A percentile compares a stretch with the other conserved stretches of the same genome.
These are phyloP conservation scores for Mycena belliarum DNA, from an alignment of 768 basidiomycete species.

Conservation along the genomic window DNA sequence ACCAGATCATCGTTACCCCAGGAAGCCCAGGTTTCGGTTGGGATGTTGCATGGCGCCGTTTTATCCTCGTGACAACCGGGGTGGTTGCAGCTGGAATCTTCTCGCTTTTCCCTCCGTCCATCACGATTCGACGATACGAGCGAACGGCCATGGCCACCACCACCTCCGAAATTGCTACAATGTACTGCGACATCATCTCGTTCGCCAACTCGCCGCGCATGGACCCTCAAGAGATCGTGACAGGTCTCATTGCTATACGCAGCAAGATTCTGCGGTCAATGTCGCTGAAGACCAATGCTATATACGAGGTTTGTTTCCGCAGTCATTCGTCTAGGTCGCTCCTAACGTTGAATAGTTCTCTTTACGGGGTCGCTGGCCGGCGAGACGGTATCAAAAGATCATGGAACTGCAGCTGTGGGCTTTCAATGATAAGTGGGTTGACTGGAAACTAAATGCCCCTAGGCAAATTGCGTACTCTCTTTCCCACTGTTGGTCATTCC, in stretches of 20 bases:
- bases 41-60: constrained; percentile 73
- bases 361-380: constrained; percentile 76
- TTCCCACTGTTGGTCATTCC: constrained; percentile 45
- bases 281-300: constrained; percentile 55
- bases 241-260: constrained; percentile 71
- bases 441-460: neutral
- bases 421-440: neutral
- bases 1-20: constrained; percentile 47
- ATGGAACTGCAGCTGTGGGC: constrained; percentile 68
- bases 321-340: neutral
- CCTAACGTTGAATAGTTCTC: constrained; percentile 55
- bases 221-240: constrained; percentile 56
- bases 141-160: constrained; percentile 70
- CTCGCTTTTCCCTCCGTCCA: constrained; percentile 73
- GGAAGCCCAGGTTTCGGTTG: constrained; percentile 61
- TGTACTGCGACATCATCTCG: constrained; percentile 78
- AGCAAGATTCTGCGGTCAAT: constrained; percentile 69
- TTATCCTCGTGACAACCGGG: constrained; percentile 68
- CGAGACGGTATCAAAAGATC: constrained; percentile 71
- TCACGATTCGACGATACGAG: constrained; percentile 73
- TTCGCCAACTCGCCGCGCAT: constrained; percentile 57
- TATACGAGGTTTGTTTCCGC: constrained; percentile 56
- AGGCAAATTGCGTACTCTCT: constrained; percentile 72
- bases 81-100: constrained; percentile 77
- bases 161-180: constrained; percentile 62